phyloP scores from a whole-genome alignment of 164 flowering plant species.

The Sedum album region DNA sequence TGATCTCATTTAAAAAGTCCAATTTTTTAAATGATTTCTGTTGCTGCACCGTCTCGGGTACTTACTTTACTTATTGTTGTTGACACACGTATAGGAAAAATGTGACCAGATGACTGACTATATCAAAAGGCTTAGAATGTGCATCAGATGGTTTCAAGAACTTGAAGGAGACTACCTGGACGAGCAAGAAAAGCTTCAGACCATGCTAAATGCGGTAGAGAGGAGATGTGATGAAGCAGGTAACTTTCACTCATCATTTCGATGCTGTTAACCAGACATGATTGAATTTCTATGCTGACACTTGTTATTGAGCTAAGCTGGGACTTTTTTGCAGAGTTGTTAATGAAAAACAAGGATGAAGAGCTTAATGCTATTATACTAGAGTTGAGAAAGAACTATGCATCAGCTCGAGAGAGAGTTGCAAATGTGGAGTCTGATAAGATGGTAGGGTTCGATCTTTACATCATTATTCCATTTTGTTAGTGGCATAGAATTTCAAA shows the following conservation, averaged over 20 bases:
- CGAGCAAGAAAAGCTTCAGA: conserved; percentile 47
- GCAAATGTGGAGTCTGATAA: conserved; percentile 56
- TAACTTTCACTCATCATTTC: conserved; percentile 6
- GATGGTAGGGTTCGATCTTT: conserved; percentile 32
- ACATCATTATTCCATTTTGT: background rate
- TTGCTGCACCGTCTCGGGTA: too few relatives aligned
- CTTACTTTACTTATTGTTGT: background rate
- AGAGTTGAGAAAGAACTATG: conserved; percentile 34
- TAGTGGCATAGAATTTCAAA: background rate
- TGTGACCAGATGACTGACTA: conserved; percentile 58
- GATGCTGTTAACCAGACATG: background rate
- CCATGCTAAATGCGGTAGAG: conserved; percentile 31
- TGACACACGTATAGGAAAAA: conserved; percentile 41
- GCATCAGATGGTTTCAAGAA: conserved; percentile 72
- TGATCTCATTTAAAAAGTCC: too few relatives aligned
- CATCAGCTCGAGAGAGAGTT: conserved; percentile 38
- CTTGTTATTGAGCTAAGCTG: background rate
- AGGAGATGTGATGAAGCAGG: conserved; percentile 43
- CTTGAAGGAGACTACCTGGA: conserved; percentile 31
- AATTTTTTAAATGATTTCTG: background rate
- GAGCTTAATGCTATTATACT: conserved; percentile 41
- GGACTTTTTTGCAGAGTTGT: conserved; percentile 27
- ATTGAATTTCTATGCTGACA: background rate
- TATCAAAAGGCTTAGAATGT: conserved; percentile 51
- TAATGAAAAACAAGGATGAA: conserved; percentile 46